phyloP scores from a whole-genome alignment of 1,284 basidiomycete species.

The Gastroboletus turbinatus region DNA sequence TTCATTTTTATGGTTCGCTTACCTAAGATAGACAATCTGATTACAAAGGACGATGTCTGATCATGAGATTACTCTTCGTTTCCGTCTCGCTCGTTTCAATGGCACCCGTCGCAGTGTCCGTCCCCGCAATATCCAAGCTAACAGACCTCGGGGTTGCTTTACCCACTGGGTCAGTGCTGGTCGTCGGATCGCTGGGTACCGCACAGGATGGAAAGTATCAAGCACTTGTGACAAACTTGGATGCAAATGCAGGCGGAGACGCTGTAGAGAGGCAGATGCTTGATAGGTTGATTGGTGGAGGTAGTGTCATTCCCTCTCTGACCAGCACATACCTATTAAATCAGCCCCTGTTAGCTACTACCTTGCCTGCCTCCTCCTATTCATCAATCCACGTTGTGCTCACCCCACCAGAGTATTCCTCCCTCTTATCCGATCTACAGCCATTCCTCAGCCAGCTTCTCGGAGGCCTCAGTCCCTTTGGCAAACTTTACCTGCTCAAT shows the following conservation, averaged over 20 bases:
- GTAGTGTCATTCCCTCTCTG: conserved; percentile 39
- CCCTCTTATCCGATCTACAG: conserved; percentile 51
- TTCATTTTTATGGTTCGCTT: conserved; percentile 10
- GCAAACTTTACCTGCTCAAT: conserved; percentile 66
- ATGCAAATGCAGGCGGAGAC: conserved; percentile 39
- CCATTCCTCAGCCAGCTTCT: conserved; percentile 59
- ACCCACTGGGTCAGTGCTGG: conserved; percentile 52
- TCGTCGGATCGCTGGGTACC: conserved; percentile 70
- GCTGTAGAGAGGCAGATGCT: conserved; percentile 72
- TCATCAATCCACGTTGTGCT: conserved; percentile 66
- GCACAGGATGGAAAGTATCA: conserved; percentile 78
- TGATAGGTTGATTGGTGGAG: conserved; percentile 73
- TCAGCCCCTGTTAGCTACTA: conserved; percentile 47
- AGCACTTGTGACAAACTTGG: conserved; percentile 57
- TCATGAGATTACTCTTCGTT: neutral
- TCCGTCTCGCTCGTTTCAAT: conserved; percentile 35
- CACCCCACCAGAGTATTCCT: conserved; percentile 57
- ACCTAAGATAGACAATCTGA: conserved; percentile 26
- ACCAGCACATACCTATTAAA: conserved; percentile 11
- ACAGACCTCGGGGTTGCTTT: neutral
- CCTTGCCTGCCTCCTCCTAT: conserved; percentile 55
- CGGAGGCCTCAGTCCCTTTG: conserved; percentile 57
- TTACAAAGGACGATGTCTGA: conserved; percentile 13
- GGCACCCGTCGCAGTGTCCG: conserved; percentile 53
- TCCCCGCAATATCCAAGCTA: conserved; percentile 14